Conservation (phyloP, 768 basidiomycete species). For the Chalciporus sphaerocephalus region DNA sequence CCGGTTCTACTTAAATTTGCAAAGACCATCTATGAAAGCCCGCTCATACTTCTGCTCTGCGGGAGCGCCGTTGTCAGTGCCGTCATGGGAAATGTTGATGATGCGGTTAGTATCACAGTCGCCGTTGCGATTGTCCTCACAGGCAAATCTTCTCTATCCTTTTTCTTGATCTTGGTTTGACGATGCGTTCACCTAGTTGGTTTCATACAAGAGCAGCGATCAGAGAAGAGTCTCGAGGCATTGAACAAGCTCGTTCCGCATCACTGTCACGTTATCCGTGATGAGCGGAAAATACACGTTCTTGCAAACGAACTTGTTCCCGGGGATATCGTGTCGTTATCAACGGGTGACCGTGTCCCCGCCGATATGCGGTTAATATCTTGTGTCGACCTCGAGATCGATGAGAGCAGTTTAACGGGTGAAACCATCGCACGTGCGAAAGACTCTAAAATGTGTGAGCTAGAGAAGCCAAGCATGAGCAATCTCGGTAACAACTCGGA, state of each 20-base stretch:
- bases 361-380: conserved; percentile 83
- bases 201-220: conserved; percentile 92
- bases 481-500: conserved; percentile 31
- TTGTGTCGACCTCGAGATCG: conserved; percentile 87
- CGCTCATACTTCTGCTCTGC: conserved; percentile 84
- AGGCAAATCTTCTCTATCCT: conserved; percentile 45
- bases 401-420: conserved; percentile 93
- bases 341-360: conserved; percentile 90
- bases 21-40: conserved; percentile 94
- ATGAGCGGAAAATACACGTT: conserved; percentile 66
- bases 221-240: conserved; percentile 91
- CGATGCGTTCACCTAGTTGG: conserved; percentile 52
- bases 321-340: conserved; percentile 85
- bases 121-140: conserved; percentile 92
- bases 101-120: conserved; percentile 88
- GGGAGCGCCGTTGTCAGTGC: conserved; percentile 88
- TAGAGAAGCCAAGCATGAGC: conserved; percentile 26
- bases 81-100: conserved; percentile 92
- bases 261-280: conserved; percentile 85
- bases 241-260: conserved; percentile 96
- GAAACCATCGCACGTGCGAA: conserved; percentile 84
- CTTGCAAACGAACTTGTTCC: conserved; percentile 97
- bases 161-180: conserved; percentile 1
- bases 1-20: conserved; percentile 82
- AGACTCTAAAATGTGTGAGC: conserved; percentile 49